These are phyloP conservation scores for Euclidium syriacum DNA, from an alignment of 345 rosid species.

Conservation along the genomic window DNA sequence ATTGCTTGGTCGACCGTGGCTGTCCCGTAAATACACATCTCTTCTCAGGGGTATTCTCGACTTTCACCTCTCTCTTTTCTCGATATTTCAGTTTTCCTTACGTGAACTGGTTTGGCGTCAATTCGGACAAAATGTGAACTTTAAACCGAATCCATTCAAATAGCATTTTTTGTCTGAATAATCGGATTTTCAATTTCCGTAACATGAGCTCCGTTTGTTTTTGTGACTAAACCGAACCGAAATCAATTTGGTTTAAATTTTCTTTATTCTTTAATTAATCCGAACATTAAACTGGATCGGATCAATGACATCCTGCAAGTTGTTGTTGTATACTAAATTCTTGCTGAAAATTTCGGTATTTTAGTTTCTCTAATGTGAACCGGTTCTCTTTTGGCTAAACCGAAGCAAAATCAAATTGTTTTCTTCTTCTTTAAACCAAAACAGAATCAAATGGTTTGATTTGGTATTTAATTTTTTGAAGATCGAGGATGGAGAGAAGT, in stretches of 20 bases:
- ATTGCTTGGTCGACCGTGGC: slow-evolving; percentile 82
- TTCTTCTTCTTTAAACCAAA: background rate
- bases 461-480: slow-evolving; percentile 6
- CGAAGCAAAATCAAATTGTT: background rate
- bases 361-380: background rate
- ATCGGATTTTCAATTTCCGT: too few species aligned
- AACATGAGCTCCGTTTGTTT: too few species aligned
- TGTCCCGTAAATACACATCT: slow-evolving; percentile 89
- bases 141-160: too few species aligned
- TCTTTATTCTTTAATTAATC: background rate
- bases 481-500: slow-evolving; percentile 68
- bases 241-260: background rate
- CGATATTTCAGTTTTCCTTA: background rate
- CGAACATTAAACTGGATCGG: background rate
- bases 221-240: background rate
- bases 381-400: background rate
- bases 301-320: background rate
- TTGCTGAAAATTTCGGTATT: background rate
- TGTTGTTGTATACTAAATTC: background rate
- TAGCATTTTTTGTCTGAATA: too few species aligned
- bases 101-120: too few species aligned
- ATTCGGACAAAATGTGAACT: too few species aligned
- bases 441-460: background rate
- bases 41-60: slow-evolving; percentile 71
- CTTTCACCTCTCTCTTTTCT: background rate